Base-by-base conservation (phyloP, 768 basidiomycete species). In the Leccinum olivaceopallidum region DNA sequence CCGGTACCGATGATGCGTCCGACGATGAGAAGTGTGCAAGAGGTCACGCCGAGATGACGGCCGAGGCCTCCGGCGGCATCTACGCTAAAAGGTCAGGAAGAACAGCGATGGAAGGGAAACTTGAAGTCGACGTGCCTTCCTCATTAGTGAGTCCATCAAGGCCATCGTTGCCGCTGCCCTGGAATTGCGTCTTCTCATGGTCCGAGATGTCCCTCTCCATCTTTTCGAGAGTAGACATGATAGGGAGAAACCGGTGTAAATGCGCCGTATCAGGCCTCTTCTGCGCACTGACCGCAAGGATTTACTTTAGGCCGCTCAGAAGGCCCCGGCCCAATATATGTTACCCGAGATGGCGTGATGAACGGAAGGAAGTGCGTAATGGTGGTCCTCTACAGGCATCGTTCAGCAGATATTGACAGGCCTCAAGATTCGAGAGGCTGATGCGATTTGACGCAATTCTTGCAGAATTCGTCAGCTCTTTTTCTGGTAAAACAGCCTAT, bases 1-100 rank as follows among this genome's bases (percentile, higher is more conserved):
- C 84, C 85, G 0, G 85, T 86, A 0, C 85, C 84, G 63, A 85
- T 85, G 59, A 86, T 83, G 26, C 79, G 77, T 0, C 84, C 84
- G 28, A 85, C 79, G 37, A 84, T 84, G 20, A 84, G 74, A 63
- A 85, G 77, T 0, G 84, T 85, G 61, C 83, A 85, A 49, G 79
- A 82, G 59, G 81, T 81, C 2, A 85, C 78, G 10, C 84, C 83
- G 0, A 85, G 73, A 65, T 85, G 83, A 44, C 84, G 78, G 3
- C 84, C 83, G 71, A 85, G 82, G 8, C 84, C 84, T 22, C 84
- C 84, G 5, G 81, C 81, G 4, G 78, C 72, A 61, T 79, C 84
- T 83, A n/a, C 10, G 20, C 42, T n/a, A 18, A 39, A 39, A 4
- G 36, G 34, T 52, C 9, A 30, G 14, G 10, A 54, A 7, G 1